Percentiles rank a stretch among this genome's conserved stretches.
These are phyloP conservation scores for Kalmusia sp. DNA, from an alignment of 2,329 filamentous ascomycete genomes.

Conservation along the genomic window DNA sequence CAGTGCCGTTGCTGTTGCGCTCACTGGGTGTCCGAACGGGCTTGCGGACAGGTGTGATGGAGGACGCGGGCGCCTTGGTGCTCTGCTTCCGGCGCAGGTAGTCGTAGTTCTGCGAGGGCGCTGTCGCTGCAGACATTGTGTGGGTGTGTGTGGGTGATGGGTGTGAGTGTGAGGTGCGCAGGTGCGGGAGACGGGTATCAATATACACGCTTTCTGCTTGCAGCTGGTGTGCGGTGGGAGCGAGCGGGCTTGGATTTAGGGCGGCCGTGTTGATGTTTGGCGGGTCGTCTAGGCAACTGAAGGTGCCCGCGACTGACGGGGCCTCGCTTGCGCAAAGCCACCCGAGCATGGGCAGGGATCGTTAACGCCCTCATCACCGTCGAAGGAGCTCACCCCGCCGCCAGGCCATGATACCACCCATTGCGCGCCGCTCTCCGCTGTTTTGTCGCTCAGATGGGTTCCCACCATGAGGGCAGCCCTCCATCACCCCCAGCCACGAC, in stretches of 20 bases:
- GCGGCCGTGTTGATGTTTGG: slow-evolving; percentile 9
- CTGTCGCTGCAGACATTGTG: slow-evolving; percentile 34
- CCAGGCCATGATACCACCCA: slow-evolving; percentile 22
- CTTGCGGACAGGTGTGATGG: slow-evolving; percentile 42
- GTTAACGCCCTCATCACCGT: too few relatives aligned
- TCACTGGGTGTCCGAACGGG: slow-evolving; percentile 62
- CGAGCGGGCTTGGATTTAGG: slow-evolving; percentile 8
- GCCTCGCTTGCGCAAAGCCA: too few relatives aligned
- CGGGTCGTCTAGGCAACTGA: slow-evolving; percentile 6
- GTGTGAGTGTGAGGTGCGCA: slow-evolving; percentile 2
- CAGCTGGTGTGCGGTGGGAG: slow-evolving; percentile 7
- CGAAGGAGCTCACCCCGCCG: not conserved
- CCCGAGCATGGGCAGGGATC: too few relatives aligned
- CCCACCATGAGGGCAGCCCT: slow-evolving; percentile 14
- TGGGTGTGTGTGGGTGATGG: slow-evolving; percentile 7
- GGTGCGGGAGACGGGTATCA: slow-evolving; percentile 4
- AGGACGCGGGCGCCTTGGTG: slow-evolving; percentile 45
- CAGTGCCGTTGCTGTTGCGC: slow-evolving; percentile 86
- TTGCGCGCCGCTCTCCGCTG: slow-evolving; percentile 7
- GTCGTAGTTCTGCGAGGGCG: slow-evolving; percentile 58
- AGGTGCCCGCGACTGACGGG: too few relatives aligned
- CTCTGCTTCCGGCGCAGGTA: slow-evolving; percentile 65
- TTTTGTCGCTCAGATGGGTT: slow-evolving; percentile 33
- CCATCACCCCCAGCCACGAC: not conserved
- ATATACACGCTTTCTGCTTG: slow-evolving; percentile 3